phyloP scores from a whole-genome alignment of 805 yeast genomes.

The Zygoascus flipseniorum region DNA sequence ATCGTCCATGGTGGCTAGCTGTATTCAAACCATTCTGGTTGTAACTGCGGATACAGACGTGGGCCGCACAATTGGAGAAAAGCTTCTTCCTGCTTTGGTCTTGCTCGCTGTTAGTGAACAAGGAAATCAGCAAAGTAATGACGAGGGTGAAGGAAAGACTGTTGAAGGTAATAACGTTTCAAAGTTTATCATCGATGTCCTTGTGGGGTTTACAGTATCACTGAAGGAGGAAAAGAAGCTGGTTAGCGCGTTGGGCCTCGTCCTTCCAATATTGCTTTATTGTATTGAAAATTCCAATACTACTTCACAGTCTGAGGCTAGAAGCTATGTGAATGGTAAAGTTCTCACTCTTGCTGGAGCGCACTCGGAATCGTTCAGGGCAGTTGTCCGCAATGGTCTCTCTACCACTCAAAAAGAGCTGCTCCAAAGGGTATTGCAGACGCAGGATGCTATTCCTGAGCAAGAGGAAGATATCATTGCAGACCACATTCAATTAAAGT shows the following conservation, averaged over 20 bases:
- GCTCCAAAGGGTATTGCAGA: conserved; percentile 15
- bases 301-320: conserved; percentile 12
- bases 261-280: conserved; percentile 32
- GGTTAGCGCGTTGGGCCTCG: conserved; percentile 24
- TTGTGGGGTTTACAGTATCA: conserved; percentile 38
- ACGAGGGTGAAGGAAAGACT: conserved; percentile 6
- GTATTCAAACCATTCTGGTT: conserved; percentile 49
- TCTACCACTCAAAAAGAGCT: conserved; percentile 27
- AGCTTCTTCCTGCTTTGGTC: conserved; percentile 40
- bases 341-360: conserved; percentile 25
- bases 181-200: conserved; percentile 38
- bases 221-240: conserved; percentile 27
- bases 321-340: conserved; percentile 16
- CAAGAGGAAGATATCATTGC: conserved; percentile 3
- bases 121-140: not conserved
- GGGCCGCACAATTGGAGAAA: conserved; percentile 34
- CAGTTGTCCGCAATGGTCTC: conserved; percentile 35
- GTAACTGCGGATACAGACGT: conserved; percentile 27
- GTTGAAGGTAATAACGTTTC: conserved; percentile 29
- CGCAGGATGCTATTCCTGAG: not conserved
- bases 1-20: conserved; percentile 43
- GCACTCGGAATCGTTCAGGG: conserved; percentile 27
- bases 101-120: conserved; percentile 19
- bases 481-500: conserved; percentile 43
- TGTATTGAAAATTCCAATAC: conserved; percentile 23